Percentiles rank a stretch among this genome's conserved stretches.
Evolutionary conservation across 2,329 filamentous ascomycete genomes (phyloP).

Genomic region (Colletotrichum acutatum): DNA sequence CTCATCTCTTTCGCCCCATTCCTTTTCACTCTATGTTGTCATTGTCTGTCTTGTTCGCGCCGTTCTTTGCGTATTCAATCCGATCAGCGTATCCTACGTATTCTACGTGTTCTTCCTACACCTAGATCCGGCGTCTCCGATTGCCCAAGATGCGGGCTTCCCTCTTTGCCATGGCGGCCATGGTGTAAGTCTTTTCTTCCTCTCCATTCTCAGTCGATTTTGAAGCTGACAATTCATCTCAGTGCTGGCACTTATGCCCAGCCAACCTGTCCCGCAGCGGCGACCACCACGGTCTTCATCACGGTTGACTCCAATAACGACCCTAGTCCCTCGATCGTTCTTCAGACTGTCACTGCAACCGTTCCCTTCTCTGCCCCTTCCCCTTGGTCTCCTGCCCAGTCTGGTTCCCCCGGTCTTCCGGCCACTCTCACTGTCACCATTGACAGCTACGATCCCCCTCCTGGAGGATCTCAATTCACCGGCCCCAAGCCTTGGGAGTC

Average conservation of each 20-base stretch:
- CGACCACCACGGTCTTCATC: slow-evolving; percentile 59
- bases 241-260: slow-evolving; percentile 33
- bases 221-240: slow-evolving; percentile 29
- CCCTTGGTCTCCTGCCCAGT: slow-evolving; percentile 20
- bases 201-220: neutral
- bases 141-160: slow-evolving; percentile 52
- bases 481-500: slow-evolving; percentile 36
- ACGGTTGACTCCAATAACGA: slow-evolving; percentile 52
- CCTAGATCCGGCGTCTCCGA: slow-evolving; percentile 36
- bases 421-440: slow-evolving; percentile 35
- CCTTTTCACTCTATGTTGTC: slow-evolving; percentile 28
- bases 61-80: slow-evolving; percentile 26
- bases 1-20: slow-evolving; percentile 15
- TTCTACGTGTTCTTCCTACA: slow-evolving; percentile 4
- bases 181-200: slow-evolving; percentile 44
- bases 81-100: slow-evolving; percentile 22
- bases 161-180: slow-evolving; percentile 48
- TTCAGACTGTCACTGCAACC: slow-evolving; percentile 29
- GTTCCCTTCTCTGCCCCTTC: slow-evolving; percentile 21
- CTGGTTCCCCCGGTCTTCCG: slow-evolving; percentile 31
- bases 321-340: slow-evolving; percentile 30
- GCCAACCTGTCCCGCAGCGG: slow-evolving; percentile 49
- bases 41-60: slow-evolving; percentile 24
- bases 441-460: slow-evolving; percentile 34
- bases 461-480: slow-evolving; percentile 37